These are phyloP conservation scores for Symmetrospora coprosmae DNA, from an alignment of 768 basidiomycete genomes.

Conservation along the genomic window DNA sequence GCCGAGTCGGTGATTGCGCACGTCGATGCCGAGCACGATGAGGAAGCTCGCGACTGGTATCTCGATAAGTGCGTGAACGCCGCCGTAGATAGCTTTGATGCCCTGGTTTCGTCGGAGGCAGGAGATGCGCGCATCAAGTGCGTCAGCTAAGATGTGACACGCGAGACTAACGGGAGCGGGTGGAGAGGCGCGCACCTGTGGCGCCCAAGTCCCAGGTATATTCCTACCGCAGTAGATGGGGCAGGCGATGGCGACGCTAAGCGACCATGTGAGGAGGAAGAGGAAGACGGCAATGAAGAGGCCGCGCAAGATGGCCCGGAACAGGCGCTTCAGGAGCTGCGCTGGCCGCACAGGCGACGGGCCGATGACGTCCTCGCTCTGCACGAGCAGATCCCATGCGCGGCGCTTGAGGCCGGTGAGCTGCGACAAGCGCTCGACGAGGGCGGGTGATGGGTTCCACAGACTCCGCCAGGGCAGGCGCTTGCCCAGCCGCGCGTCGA, in stretches of 20 bases:
- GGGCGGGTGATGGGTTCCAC: not conserved
- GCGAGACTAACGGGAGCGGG: too few relatives aligned
- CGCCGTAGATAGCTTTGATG: not conserved
- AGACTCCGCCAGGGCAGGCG: not conserved
- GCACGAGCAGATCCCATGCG: not conserved
- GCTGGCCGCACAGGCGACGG: too few relatives aligned
- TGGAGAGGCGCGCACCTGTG: too few relatives aligned
- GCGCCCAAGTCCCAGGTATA: not conserved
- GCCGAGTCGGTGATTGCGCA: too few relatives aligned
- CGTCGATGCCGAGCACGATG: not conserved
- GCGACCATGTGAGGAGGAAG: not conserved
- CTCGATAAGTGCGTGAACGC: not conserved
- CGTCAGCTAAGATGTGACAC: not conserved
- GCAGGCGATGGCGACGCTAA: not conserved
- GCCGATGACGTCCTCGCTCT: not conserved
- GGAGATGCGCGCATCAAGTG: not conserved
- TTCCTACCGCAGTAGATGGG: not conserved
- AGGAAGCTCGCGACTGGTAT: not conserved
- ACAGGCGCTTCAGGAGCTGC: not conserved
- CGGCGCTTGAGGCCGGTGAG: not conserved
- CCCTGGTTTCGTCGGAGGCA: not conserved
- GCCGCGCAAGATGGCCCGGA: not conserved
- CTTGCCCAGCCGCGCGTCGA: not conserved
- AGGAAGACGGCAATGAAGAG: not conserved
- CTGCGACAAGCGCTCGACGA: not conserved